Percentiles rank a stretch among this genome's conserved stretches.
phyloP scores from a whole-genome alignment of 768 basidiomycete species.

The Pleurotus ostreatus region DNA sequence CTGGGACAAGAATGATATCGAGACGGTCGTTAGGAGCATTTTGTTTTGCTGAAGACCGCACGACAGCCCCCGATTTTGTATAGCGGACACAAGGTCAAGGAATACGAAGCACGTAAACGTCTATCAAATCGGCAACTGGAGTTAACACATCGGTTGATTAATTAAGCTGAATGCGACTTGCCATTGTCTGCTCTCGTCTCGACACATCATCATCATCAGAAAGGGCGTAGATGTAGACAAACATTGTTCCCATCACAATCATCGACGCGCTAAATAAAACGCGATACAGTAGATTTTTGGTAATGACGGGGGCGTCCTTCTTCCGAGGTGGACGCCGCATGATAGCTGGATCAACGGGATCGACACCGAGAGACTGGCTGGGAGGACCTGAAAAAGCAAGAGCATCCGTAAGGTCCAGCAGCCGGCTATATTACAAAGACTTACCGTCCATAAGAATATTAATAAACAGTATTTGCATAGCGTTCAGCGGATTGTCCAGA shows the following conservation, averaged over 20 bases:
- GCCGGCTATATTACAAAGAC: conserved; percentile 15
- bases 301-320: conserved; percentile 90
- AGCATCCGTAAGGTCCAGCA: conserved; percentile 5
- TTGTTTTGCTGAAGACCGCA: conserved; percentile 81
- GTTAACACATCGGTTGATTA: no score
- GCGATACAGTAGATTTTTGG: conserved; percentile 61
- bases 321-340: conserved; percentile 92
- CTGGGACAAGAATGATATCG: conserved; percentile 80
- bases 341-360: conserved; percentile 89
- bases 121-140: conserved; percentile 34
- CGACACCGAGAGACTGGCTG: conserved; percentile 93
- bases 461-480: conserved; percentile 99
- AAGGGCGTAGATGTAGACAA: conserved; percentile 79
- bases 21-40: conserved; percentile 88
- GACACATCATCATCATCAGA: conserved; percentile 76
- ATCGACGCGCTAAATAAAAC: conserved; percentile 92
- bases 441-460: conserved; percentile 98
- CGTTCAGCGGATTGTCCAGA: conserved; percentile 88
- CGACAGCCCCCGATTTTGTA: conserved; percentile 90
- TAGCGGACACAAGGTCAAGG: conserved; percentile 91
- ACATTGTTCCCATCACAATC: conserved; percentile 86
- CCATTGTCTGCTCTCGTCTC: conserved; percentile 93
- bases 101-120: conserved; percentile 97
- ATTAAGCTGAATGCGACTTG: conserved; percentile 30
- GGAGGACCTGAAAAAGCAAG: conserved; percentile 64